Percentiles rank a stretch among this genome's conserved stretches.
These are phyloP conservation scores for Dactylellina cionopaga DNA, from an alignment of 2,329 filamentous ascomycete species.

Conservation along the genomic window DNA sequence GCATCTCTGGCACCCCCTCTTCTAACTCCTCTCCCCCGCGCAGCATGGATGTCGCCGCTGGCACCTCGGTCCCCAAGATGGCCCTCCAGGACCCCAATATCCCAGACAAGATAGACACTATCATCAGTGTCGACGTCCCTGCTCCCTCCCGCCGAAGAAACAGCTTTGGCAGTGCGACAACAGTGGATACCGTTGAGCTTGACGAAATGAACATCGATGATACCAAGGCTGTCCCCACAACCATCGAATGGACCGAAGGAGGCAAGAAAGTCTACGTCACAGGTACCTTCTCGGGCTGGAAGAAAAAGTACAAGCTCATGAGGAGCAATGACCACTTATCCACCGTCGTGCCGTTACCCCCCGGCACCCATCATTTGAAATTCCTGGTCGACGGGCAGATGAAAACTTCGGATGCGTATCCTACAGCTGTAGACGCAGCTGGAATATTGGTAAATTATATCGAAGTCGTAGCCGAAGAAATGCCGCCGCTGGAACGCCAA, in stretches of 20 bases:
- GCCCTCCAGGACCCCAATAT: constrained; percentile 31
- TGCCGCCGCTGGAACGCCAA: constrained; percentile 61
- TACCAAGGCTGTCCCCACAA: constrained; percentile 80
- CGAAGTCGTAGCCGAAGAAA: constrained; percentile 83
- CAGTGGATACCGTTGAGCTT: constrained; percentile 48
- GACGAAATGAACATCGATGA: constrained; percentile 79
- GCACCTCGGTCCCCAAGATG: constrained; percentile 46
- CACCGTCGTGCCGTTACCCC: constrained; percentile 81
- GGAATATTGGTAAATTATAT: constrained; percentile 99
- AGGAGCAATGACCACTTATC: constrained; percentile 82
- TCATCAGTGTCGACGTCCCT: constrained; percentile 34
- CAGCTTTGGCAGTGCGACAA: constrained; percentile 51
- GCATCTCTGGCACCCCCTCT: constrained; percentile 42
- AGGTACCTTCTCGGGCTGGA: constrained; percentile 97
- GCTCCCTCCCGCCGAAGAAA: constrained; percentile 42
- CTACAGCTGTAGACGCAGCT: constrained; percentile 95
- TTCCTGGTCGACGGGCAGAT: constrained; percentile 95
- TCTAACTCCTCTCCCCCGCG: constrained; percentile 34
- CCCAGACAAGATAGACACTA: constrained; percentile 40
- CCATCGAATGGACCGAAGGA: constrained; percentile 83
- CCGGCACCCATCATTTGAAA: constrained; percentile 94
- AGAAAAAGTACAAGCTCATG: constrained; percentile 88
- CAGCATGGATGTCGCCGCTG: constrained; percentile 22
- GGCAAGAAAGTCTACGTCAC: constrained; percentile 96
- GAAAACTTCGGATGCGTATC: constrained; percentile 84